Base-by-base conservation (phyloP, 495 filamentous ascomycete species). In the Talaromyces ruber region DNA sequence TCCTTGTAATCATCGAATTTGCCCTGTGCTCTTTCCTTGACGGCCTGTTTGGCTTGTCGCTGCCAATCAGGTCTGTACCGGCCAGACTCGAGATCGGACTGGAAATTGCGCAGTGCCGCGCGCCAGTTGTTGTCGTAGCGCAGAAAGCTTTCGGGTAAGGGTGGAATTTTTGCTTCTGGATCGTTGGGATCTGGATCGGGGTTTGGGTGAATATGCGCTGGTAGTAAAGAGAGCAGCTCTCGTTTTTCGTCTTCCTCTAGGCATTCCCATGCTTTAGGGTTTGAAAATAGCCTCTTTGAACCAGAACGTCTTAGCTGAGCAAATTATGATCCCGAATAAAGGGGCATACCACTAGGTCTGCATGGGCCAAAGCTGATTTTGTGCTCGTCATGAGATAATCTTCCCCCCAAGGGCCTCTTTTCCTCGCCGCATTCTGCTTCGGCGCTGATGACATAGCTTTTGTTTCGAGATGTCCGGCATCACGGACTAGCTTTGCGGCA, bases 1-100 rank as follows among this genome's bases (percentile, higher is more conserved):
- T 85, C 82, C 67, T 91, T 86, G 70, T 83, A 89, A 6, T 80
- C 72, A 63, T 93, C 85, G 65, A 88, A 93, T 21, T 81, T 75
- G n/a, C 91, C 90, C 2, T 77, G 70, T n/a, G 75, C 72, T 52
- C 90, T 82, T 65, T 84, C 75, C 59, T 79, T 67, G 68, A 86
- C 81, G 6, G 90, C 89, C 47, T 75, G 65, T 66, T 81, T 80
- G 3, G 90, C 90, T 64, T 88, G 75, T 9, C 65, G 71, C 57
- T 86, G 76, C 90, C 90, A 94, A 63, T 81, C 79, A 0, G 83
- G 79, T 63, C 85, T 83, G 64, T 88, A 84, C 18, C 77, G 80
- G 34, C 90, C 90, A 29, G 78, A 71, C 29, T 73, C 64, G 3
- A 93, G 76, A 65, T 90, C 82, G 18, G 85, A 71, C 63, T 86